Evolutionary conservation across 495 filamentous ascomycete species (phyloP).

Genomic region (Wilcoxina mikolae): DNA sequence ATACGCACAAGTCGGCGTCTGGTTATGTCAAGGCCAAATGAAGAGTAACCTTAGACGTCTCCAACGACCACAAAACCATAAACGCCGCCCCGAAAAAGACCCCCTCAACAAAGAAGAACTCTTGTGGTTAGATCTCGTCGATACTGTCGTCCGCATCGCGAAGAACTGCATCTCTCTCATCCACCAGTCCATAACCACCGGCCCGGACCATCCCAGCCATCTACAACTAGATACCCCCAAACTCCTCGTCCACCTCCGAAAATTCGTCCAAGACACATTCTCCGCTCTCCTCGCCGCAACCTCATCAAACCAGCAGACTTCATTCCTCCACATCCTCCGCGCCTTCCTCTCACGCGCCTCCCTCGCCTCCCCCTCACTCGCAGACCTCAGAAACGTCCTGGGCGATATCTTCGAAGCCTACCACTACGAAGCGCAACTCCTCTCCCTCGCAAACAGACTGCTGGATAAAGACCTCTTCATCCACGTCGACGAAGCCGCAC

Average conservation of each 20-base stretch:
- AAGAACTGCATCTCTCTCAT: conserved; percentile 34
- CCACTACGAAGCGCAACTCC: conserved; percentile 76
- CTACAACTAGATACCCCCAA: not conserved
- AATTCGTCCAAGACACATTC: conserved; percentile 76
- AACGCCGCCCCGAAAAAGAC: conserved; percentile 38
- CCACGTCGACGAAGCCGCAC: conserved; percentile 58
- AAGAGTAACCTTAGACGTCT: not conserved
- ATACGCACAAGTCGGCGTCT: conserved; percentile 79
- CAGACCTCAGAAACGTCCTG: conserved; percentile 72
- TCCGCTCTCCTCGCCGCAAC: conserved; percentile 70
- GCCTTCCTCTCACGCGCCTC: conserved; percentile 80
- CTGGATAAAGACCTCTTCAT: conserved; percentile 82
- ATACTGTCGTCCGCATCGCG: conserved; percentile 65
- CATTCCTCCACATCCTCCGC: conserved; percentile 78
- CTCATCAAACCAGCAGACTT: conserved; percentile 27
- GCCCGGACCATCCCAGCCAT: conserved; percentile 6
- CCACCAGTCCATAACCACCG: conserved; percentile 8
- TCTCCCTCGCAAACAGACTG: conserved; percentile 69
- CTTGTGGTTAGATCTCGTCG: conserved; percentile 85
- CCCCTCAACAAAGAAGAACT: conserved; percentile 60
- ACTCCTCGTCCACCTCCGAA: conserved; percentile 38
- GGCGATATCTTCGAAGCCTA: conserved; percentile 87
- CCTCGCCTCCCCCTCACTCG: conserved; percentile 64
- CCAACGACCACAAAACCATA: conserved; percentile 15
- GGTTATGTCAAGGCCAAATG: conserved; percentile 84